Evolutionary conservation across 164 flowering plant genomes (phyloP).

Genomic region (Amborella trichopoda): DNA sequence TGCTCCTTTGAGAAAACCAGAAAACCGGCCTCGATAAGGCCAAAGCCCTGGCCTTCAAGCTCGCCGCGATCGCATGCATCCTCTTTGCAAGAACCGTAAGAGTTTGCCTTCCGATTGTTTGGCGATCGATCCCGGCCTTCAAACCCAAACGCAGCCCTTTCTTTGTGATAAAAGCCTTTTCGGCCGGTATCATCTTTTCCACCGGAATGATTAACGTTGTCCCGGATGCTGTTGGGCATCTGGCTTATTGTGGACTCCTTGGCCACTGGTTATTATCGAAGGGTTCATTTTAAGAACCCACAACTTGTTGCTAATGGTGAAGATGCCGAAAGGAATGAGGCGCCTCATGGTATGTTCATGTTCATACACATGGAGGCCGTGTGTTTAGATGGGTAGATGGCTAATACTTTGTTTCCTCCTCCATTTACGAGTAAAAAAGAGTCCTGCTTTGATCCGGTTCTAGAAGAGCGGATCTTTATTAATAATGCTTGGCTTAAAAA

Average conservation of each 20-base stretch:
- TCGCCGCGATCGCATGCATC: not conserved
- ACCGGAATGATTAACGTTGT: not conserved
- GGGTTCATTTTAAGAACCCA: not conserved
- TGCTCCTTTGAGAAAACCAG: too few relatives aligned
- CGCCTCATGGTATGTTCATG: too few relatives aligned
- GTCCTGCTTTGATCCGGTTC: too few relatives aligned
- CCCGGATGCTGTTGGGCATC: not conserved
- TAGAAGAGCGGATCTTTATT: too few relatives aligned
- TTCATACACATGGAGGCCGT: not conserved
- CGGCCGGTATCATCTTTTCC: not conserved
- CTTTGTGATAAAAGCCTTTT: not conserved
- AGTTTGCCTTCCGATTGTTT: not conserved
- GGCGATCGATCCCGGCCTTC: not conserved
- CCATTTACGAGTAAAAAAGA: too few relatives aligned
- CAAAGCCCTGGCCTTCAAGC: not conserved
- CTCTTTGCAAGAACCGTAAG: not conserved
- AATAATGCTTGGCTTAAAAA: too few relatives aligned
- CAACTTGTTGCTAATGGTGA: not conserved
- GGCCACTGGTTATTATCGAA: not conserved
- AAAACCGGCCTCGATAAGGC: too few relatives aligned
- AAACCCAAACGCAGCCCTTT: not conserved
- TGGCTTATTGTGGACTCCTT: not conserved
- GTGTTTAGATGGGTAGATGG: too few relatives aligned
- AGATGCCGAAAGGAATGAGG: not conserved
- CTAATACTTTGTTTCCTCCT: too few relatives aligned